Evolutionary conservation across 352 stramenopile species (phyloP), one percentile per base, ranked within the genome.

Genomic region (Phytophthora lateralis): DNA sequence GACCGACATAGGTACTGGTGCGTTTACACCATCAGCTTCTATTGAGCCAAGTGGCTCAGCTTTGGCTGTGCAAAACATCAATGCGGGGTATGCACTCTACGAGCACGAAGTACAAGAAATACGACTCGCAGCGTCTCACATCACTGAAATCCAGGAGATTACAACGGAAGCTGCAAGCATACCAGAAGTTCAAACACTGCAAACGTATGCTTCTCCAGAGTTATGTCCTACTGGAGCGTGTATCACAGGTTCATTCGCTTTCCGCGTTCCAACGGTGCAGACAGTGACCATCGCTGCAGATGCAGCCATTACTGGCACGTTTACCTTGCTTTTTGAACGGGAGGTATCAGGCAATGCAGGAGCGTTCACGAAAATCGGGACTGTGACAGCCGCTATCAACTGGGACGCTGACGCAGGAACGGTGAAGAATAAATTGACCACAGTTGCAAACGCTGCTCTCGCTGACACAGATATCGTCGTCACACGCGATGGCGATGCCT

Each of bases 241-340:
- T 37, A 66, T 95, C 18, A 38, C 45, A 24, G 86, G 86, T 0
- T 37, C 41, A 0, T 72, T 95, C 15, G 86, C 86, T 0, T 90
- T 91, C 32, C 82, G 86, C 10, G 59, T 90, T 7, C 86, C 86
- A 8, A 92, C 77, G 0, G 64, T 95, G 11, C 86, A 95, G 51
- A 91, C 78, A 7, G 83, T 95, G 61, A 84, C 47, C 1, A 76
- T 95, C 6, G 75, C 67, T 1, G 72, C 82, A 0, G 15, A 49
- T n/a, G 82, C 72, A n/a, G 58, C 60, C 0, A 91, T 95, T 21
- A 73, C 68, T 0, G 80, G 84, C 6, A 84, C 63, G 6, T 90
- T 78, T 50, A 73, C 70, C 7, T 80, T 89, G 27, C 34, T 67
- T 6, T 87, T 90, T 24, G 41, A 61, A 0, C 68, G 81, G 14